These are phyloP conservation scores for Ustilago esculenta DNA, from an alignment of 1,284 basidiomycete genomes.

Conservation along the genomic window DNA sequence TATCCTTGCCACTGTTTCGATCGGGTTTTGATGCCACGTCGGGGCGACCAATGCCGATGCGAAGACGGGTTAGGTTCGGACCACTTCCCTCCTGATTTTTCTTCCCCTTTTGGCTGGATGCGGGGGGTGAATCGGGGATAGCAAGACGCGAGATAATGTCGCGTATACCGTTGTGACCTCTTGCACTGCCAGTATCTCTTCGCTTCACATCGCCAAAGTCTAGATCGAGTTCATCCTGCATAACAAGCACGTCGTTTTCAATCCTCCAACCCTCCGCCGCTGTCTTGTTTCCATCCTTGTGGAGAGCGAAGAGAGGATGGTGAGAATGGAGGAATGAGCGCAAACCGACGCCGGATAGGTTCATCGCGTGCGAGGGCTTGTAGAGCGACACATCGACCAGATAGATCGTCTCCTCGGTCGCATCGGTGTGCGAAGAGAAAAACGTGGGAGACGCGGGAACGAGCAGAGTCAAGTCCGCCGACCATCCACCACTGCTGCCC, in stretches of 20 bases:
- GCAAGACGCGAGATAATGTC: conserved; percentile 20
- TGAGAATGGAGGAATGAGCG: conserved; percentile 8
- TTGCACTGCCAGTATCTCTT: conserved; percentile 15
- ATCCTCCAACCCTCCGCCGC: no score
- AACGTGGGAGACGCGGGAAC: conserved; percentile 1
- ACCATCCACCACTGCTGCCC: conserved; percentile 13
- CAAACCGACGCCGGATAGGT: conserved; percentile 27
- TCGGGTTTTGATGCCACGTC: not conserved
- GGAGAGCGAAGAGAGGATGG: not conserved
- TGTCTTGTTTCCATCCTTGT: no score
- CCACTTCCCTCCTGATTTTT: not conserved
- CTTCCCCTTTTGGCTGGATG: not conserved
- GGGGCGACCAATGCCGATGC: conserved; percentile 34
- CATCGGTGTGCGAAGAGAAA: not conserved
- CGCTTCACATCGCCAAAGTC: conserved; percentile 15
- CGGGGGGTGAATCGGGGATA: not conserved
- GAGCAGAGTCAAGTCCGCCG: conserved; percentile 3
- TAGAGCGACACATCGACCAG: conserved; percentile 16
- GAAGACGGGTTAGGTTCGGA: conserved; percentile 3
- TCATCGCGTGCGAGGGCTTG: conserved; percentile 39
- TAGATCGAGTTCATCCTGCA: conserved; percentile 41
- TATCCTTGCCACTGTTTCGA: not conserved
- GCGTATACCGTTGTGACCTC: conserved; percentile 37
- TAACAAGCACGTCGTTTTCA: conserved; percentile 17
- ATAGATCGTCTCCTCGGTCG: conserved; percentile 4